These are phyloP conservation scores for Nigrospora oryzae DNA, from an alignment of 2,329 filamentous ascomycete species.

Conservation along the genomic window DNA sequence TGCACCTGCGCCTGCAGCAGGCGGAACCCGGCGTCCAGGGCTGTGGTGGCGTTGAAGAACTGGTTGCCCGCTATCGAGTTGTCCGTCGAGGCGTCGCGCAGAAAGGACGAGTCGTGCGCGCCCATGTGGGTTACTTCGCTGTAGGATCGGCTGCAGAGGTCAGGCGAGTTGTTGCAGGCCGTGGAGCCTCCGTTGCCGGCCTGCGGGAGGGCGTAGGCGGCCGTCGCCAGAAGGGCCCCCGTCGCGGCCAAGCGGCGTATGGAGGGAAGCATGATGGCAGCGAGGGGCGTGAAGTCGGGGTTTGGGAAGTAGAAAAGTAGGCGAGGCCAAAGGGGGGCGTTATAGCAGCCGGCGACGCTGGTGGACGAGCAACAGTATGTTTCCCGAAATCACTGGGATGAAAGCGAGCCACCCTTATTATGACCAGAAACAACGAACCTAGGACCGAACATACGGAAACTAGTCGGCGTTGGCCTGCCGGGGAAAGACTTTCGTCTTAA, in stretches of 20 bases:
- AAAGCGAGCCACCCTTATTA: too few species aligned
- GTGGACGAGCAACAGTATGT: too few species aligned
- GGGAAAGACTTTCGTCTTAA: too few species aligned
- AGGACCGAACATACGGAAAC: too few species aligned
- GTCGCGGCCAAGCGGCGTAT: conserved; percentile 15
- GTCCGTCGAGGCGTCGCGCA: conserved; percentile 53
- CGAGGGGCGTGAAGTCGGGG: too few species aligned
- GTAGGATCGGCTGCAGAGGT: conserved; percentile 63
- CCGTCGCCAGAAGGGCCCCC: conserved; percentile 13
- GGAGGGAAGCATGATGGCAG: conserved; percentile 14
- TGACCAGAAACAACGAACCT: too few species aligned
- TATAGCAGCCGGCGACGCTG: too few species aligned
- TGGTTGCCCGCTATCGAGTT: conserved; percentile 64
- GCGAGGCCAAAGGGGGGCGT: too few species aligned
- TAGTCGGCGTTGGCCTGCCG: too few species aligned
- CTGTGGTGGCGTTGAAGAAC: conserved; percentile 62
- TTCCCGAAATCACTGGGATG: too few species aligned
- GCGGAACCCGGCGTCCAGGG: conserved; percentile 63
- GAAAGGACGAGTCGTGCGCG: conserved; percentile 66
- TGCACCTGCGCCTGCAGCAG: conserved; percentile 68
- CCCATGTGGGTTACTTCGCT: conserved; percentile 71
- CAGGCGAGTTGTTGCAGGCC: conserved; percentile 75
- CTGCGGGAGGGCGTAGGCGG: conserved; percentile 12
- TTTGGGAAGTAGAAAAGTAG: too few species aligned
- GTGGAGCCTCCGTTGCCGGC: conserved; percentile 10